phyloP scores from a whole-genome alignment of 2,329 filamentous ascomycete genomes.

The Alternaria longipes region DNA sequence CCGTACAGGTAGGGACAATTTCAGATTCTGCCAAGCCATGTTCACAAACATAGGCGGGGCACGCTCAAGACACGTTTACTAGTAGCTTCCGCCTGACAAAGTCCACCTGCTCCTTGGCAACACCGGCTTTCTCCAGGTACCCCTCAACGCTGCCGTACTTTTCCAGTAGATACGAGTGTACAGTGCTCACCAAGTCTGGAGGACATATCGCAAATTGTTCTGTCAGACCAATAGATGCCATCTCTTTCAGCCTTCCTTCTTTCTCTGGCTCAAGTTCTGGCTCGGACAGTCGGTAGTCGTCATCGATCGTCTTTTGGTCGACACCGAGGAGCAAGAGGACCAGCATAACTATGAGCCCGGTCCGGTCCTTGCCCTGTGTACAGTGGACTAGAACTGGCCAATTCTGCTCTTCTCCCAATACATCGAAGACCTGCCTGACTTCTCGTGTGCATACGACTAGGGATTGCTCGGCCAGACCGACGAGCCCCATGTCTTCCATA shows the following conservation, averaged over 20 bases:
- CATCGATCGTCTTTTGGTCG: conserved; percentile 66
- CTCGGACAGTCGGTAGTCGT: conserved; percentile 76
- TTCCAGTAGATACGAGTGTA: conserved; percentile 66
- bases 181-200: conserved; percentile 67
- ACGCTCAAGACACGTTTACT: conserved; percentile 24
- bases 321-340: conserved; percentile 70
- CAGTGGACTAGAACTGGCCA: conserved; percentile 81
- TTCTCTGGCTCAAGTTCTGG: conserved; percentile 68
- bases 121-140: conserved; percentile 72
- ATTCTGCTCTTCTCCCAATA: conserved; percentile 58
- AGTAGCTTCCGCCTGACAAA: conserved; percentile 46
- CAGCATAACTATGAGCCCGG: conserved; percentile 75
- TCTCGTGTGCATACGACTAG: conserved; percentile 73
- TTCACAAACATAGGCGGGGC: background rate
- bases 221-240: conserved; percentile 73
- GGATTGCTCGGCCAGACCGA: conserved; percentile 74
- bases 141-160: conserved; percentile 71
- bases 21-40: conserved; percentile 9
- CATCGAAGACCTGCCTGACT: conserved; percentile 63
- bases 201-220: conserved; percentile 74
- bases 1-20: conserved; percentile 3
- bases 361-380: conserved; percentile 89
- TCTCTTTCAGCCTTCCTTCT: conserved; percentile 72
- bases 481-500: conserved; percentile 75
- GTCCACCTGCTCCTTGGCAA: conserved; percentile 48